Percentiles rank a stretch among this genome's conserved stretches.
Conservation (phyloP, 495 filamentous ascomycete species). For the Hypoxylon trugodes region DNA sequence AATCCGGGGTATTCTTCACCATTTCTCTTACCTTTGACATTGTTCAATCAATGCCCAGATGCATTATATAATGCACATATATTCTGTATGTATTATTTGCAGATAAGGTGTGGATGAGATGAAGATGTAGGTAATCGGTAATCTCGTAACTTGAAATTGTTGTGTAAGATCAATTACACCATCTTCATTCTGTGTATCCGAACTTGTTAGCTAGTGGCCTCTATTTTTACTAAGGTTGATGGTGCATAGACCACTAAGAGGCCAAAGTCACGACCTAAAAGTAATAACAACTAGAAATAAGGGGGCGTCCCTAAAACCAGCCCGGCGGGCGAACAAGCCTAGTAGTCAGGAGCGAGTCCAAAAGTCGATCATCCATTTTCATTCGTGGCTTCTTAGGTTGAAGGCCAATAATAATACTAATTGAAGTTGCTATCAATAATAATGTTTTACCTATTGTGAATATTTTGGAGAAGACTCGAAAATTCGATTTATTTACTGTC, state of each 20-base stretch:
- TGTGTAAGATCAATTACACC: slow-evolving; percentile 4
- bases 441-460: no score
- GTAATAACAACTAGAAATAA: slow-evolving; percentile 35
- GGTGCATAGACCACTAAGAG: slow-evolving; percentile 17
- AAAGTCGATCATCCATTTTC: slow-evolving; percentile 11
- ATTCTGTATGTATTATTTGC: not conserved
- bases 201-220: not conserved
- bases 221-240: slow-evolving; percentile 27
- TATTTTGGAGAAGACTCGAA: no score
- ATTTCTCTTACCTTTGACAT: not conserved
- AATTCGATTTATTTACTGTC: slow-evolving; percentile 12
- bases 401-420: slow-evolving; percentile 18
- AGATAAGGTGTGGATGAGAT: no score
- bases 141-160: not conserved
- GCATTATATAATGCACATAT: not conserved
- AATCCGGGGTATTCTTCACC: not conserved
- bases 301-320: slow-evolving; percentile 31
- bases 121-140: not conserved
- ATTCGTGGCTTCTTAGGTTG: slow-evolving; percentile 21
- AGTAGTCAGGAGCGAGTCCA: not conserved
- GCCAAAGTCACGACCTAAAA: slow-evolving; percentile 7
- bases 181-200: slow-evolving; percentile 8
- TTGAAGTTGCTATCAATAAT: slow-evolving; percentile 4
- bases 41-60: not conserved
- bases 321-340: slow-evolving; percentile 13